Evolutionary conservation across 2,329 filamentous ascomycete genomes (phyloP), one percentile per base, ranked within the genome.

Genomic region (Phyllosticta citribraziliensis): DNA sequence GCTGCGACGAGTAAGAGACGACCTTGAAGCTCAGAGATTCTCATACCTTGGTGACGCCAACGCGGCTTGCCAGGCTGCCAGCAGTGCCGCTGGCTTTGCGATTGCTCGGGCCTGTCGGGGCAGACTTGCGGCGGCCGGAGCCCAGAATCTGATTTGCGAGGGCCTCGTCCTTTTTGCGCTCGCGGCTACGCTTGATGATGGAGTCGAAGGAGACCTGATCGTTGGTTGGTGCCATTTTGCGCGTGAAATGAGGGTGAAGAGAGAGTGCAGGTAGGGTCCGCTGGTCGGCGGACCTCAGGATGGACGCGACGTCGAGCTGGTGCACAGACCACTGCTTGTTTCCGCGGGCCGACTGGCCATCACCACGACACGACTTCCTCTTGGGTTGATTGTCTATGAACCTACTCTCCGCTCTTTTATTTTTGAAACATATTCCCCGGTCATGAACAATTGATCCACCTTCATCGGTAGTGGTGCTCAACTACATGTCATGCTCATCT

Each of bases 81-180:
- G 30, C 60, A 33, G 55, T 17, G 20, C 27, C 19, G n/a, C 25
- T 12, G 14, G 54, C 47, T 10, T 55, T 53, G 12, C 66, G 67
- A 2, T 84, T 84, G 68, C 84, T 78, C 57, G 80, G 67, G 65
- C 68, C 11, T 60, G 70, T 60, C 50, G 85, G 76, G 12, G 76
- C 80, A 69, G 82, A 87, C 58, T 81, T 74, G 66, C 86, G 83
- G 62, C 80, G 76, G 59, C 74, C 75, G 69, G 83, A 82, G 66
- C 83, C 83, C 66, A 92, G 86, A 69, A 92, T 89, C 69, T 83
- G 80, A 67, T 88, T 81, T 33, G 88, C 88, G n/a, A 91, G 82
- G 3, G 77, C 80, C 70, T 89, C 84, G 67, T 88, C 86, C 76
- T 85, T 86, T 76, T 88, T 88, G 71, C 85, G 84, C 72, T 88